Conservation (phyloP, 2,329 filamentous ascomycete species). For the Helotiales sp. region DNA sequence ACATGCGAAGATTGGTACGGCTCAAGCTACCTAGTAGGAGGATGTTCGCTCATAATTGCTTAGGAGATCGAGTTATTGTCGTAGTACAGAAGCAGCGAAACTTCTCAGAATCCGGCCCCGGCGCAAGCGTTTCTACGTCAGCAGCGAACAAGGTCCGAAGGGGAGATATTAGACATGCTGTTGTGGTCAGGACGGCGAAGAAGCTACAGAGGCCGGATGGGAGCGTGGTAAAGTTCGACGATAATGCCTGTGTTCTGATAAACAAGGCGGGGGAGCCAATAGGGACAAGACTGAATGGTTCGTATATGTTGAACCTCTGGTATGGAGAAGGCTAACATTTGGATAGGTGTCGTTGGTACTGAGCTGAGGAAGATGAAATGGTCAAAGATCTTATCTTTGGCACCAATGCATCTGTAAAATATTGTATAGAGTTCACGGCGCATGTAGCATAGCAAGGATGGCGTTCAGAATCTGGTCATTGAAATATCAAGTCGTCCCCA, state of each 20-base stretch:
- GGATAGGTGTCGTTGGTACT: conserved; percentile 76
- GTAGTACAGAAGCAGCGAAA: conserved; percentile 95
- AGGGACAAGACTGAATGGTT: conserved; percentile 83
- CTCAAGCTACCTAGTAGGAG: neutral
- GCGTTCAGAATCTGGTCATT: conserved; percentile 24
- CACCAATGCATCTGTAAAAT: conserved; percentile 72
- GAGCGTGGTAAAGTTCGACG: conserved; percentile 88
- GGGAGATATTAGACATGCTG: conserved; percentile 93
- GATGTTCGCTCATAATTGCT: neutral
- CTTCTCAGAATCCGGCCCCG: conserved; percentile 70
- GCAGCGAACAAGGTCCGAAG: conserved; percentile 91
- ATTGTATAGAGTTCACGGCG: conserved; percentile 18
- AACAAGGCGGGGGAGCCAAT: conserved; percentile 97
- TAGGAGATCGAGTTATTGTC: conserved; percentile 94
- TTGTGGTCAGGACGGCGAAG: conserved; percentile 90
- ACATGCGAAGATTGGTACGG: conserved; percentile 82
- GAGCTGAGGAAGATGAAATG: conserved; percentile 92
- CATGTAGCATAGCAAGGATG: conserved; percentile 29
- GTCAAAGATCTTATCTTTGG: conserved; percentile 97
- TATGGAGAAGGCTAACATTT: conserved; percentile 17
- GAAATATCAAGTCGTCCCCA: conserved; percentile 18
- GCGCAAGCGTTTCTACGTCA: conserved; percentile 68
- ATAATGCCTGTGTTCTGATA: conserved; percentile 96
- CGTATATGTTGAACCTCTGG: conserved; percentile 28
- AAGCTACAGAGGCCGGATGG: conserved; percentile 86